Evolutionary conservation across 2,329 filamentous ascomycete genomes (phyloP), one percentile per base, ranked within the genome.

Genomic region (Ceratocystis colombiana): DNA sequence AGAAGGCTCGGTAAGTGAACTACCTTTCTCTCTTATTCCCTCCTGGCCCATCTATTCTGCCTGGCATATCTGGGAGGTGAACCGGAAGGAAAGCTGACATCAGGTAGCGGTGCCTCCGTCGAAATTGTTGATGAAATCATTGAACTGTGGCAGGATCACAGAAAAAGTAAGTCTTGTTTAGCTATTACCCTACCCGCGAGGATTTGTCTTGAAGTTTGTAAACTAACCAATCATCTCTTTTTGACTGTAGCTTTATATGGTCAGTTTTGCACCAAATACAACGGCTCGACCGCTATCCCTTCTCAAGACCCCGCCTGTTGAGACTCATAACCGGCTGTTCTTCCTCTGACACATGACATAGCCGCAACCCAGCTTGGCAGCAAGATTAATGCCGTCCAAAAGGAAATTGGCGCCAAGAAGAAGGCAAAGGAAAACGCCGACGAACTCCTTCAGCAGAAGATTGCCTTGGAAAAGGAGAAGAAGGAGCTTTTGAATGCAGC

Each of bases 121-220:
- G 88, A 90, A 73, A 80, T 88, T 61, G 93, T 99, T 30, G 93
- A 99, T 78, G 88, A 96, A 78, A 85, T 97, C 68, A 94, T 96
- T 74, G 82, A 82, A 25, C 79, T 95, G 74, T 96, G 88, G 75
- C 88, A 96, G 74, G 90, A 93, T 72, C 89, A 93, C 77, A 84
- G 89, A 72, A 85, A 82, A 78, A 90, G 85, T 87, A 76, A 71
- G 79, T 73, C 44, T 57, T 5, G n/a, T 44, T 28, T 28, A 37
- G 17, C 61, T 12, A 33, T 22, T 15, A 17, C 28, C 28, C 30
- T 15, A 22, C 28, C 28, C 30, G 53, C 46, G 6, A 15, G 3
- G 2, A 41, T 8, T 44, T 12, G 2, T 12, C 25, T 1, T 44
- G 45, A 15, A 33, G 25, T 17, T 5, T 22, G 6, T 57, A 45